These are phyloP conservation scores for Globisporangium uncinulatum DNA, from an alignment of 352 stramenopile genomes.

Conservation along the genomic window DNA sequence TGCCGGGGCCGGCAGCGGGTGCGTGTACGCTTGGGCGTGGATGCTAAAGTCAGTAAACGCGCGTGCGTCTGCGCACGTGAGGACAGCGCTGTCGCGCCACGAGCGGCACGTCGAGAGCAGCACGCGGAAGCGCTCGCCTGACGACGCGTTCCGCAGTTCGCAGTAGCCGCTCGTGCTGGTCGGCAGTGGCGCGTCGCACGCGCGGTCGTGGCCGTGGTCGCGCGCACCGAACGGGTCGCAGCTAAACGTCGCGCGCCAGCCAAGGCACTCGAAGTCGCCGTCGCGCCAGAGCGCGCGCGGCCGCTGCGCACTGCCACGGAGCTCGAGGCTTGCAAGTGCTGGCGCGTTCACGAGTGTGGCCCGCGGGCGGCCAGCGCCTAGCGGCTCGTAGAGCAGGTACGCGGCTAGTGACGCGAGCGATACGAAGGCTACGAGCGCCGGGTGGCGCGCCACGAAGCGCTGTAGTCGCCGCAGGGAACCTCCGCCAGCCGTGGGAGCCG, in stretches of 20 bases:
- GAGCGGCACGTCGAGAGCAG: slow-evolving; percentile 74
- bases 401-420: slow-evolving; percentile 32
- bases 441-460: slow-evolving; percentile 36
- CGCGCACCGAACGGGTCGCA: slow-evolving; percentile 58
- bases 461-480: slow-evolving; percentile 1
- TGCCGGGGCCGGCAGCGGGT: slow-evolving; percentile 8
- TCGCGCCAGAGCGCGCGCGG: slow-evolving; percentile 34
- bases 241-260: slow-evolving; percentile 55
- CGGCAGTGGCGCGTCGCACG: slow-evolving; percentile 37
- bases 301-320: slow-evolving; percentile 15
- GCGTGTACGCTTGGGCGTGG: slow-evolving; percentile 37
- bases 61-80: slow-evolving; percentile 58
- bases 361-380: slow-evolving; percentile 37
- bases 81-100: slow-evolving; percentile 41
- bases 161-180: slow-evolving; percentile 54
- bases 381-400: slow-evolving; percentile 55
- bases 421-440: slow-evolving; percentile 32
- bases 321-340: slow-evolving; percentile 37
- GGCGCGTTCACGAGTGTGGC: slow-evolving; percentile 28
- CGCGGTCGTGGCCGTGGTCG: slow-evolving; percentile 32
- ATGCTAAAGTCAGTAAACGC: slow-evolving; percentile 71
- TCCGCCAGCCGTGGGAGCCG: too few species aligned
- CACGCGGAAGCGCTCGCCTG: slow-evolving; percentile 40
- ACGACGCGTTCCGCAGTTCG: slow-evolving; percentile 61
- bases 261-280: slow-evolving; percentile 68